Base-by-base conservation (phyloP, 2,329 filamentous ascomycete species). In the Coleophoma cylindrospora region DNA sequence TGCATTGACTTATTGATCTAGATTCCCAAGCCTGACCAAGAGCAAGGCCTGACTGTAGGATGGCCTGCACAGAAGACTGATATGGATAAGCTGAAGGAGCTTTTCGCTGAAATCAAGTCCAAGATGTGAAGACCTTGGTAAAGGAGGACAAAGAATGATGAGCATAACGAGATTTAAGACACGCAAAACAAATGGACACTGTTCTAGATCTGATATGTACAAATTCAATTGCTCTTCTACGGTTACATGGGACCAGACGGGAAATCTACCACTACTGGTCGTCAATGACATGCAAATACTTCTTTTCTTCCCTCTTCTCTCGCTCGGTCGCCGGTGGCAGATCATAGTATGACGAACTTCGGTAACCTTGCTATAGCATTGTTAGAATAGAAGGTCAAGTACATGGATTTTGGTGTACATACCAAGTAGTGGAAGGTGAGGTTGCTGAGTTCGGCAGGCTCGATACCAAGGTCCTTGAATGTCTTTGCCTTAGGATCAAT, bases 351-450 rank as follows among this genome's bases (percentile, higher is more conserved):
- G 84, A 81, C 51, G 87, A 81, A 72, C 88, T 92, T 67, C 94
- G 87, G 78, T 89, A 96, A 69, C 84, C 87, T 87, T 95, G 87
- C 89, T 92, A 61, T 58, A 59, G 40, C 66, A 59, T 53, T 45
- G 61, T 75, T 58, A 75, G 68, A 52, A 27, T 40, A 14, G 15
- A 40, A 36, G 36, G 10, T 8, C 10, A 2, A 49, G 10, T 11
- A 49, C 38, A 15, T 43, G n/a, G 10, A 43, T 27, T 44, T 33
- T 13, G 21, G 13, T 40, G 21, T 17, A 73, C 87, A 72, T 76
- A 94, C 90, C 76, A 97, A 71, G 73, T 99, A 99, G 71, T 95
- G 87, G 72, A 92, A 97, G 58, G 90, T 95, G 68, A 90, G 83
- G 69, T 88, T 85, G 68, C 81, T 84, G 63, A 97, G 81, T 56